These are phyloP conservation scores for Myriosclerotinia scirpicola DNA, from an alignment of 2,329 filamentous ascomycete genomes.

Conservation along the genomic window DNA sequence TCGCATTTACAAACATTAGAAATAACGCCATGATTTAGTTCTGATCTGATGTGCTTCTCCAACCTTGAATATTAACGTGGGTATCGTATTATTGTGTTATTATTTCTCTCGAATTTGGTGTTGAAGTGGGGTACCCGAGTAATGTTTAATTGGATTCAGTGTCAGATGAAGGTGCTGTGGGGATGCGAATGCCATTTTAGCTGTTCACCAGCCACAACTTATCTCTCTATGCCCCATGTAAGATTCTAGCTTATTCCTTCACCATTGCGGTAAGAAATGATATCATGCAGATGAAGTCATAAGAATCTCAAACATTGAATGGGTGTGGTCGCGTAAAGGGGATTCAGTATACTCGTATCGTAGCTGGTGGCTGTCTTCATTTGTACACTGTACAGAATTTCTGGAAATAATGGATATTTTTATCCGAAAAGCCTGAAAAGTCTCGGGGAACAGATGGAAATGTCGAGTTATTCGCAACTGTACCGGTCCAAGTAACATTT, in stretches of 20 bases:
- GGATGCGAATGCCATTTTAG: background rate
- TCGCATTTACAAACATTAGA: conserved; percentile 18
- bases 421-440: background rate
- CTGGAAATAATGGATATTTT: background rate
- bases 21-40: conserved; percentile 22
- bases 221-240: conserved; percentile 8
- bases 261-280: background rate
- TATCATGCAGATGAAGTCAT: conserved; percentile 17
- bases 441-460: background rate
- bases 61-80: background rate
- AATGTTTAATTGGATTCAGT: conserved; percentile 13
- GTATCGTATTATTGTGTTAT: conserved; percentile 7
- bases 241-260: background rate
- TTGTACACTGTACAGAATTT: background rate
- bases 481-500: background rate
- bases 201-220: conserved; percentile 19
- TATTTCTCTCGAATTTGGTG: background rate
- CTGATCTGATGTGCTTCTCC: background rate
- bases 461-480: background rate
- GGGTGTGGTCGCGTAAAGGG: background rate
- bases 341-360: background rate
- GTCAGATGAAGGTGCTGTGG: conserved; percentile 11
- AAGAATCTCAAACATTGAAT: background rate
- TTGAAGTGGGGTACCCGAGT: background rate
- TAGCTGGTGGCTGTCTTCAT: conserved; percentile 9